phyloP scores from a whole-genome alignment of 2,329 filamentous ascomycete genomes.

The Thelonectria rubi region DNA sequence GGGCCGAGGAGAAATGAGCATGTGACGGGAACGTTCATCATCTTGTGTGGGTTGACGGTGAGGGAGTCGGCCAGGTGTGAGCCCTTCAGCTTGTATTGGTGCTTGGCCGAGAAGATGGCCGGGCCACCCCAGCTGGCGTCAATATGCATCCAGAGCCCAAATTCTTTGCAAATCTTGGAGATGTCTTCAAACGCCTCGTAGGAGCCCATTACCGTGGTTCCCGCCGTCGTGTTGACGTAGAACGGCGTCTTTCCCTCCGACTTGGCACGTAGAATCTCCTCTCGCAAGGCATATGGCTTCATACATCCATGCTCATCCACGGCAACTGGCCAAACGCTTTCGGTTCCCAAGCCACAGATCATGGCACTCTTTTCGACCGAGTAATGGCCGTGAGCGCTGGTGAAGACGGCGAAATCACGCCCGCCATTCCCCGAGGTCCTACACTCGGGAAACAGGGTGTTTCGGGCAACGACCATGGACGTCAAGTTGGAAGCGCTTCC shows the following conservation, averaged over 20 bases:
- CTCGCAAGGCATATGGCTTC: conserved; percentile 70
- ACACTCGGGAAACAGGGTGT: conserved; percentile 81
- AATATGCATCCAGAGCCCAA: conserved; percentile 89
- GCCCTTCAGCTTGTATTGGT: conserved; percentile 72
- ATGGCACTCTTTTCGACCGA: conserved; percentile 94
- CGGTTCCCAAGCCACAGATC: conserved; percentile 83
- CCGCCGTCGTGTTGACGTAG: conserved; percentile 95
- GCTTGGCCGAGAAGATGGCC: conserved; percentile 77
- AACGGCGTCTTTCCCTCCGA: conserved; percentile 80
- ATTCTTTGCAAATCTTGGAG: conserved; percentile 72
- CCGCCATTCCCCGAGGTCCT: conserved; percentile 76
- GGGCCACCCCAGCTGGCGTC: conserved; percentile 92
- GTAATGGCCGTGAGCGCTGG: conserved; percentile 91
- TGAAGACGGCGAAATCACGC: conserved; percentile 82
- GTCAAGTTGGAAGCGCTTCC: conserved; percentile 87
- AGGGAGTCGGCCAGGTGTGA: conserved; percentile 80
- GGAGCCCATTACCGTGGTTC: conserved; percentile 90
- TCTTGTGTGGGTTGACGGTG: conserved; percentile 95
- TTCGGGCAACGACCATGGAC: conserved; percentile 86
- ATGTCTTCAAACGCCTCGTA: conserved; percentile 83
- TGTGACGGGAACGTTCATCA: conserved; percentile 90
- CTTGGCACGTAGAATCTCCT: conserved; percentile 69
- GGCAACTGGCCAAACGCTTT: conserved; percentile 76
- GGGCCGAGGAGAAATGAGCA: conserved; percentile 87
- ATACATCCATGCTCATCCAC: conserved; percentile 80